Evolutionary conservation across 2,329 filamentous ascomycete species (phyloP), one percentile per base, ranked within the genome.

Genomic region (Fonsecaea multimorphosa): DNA sequence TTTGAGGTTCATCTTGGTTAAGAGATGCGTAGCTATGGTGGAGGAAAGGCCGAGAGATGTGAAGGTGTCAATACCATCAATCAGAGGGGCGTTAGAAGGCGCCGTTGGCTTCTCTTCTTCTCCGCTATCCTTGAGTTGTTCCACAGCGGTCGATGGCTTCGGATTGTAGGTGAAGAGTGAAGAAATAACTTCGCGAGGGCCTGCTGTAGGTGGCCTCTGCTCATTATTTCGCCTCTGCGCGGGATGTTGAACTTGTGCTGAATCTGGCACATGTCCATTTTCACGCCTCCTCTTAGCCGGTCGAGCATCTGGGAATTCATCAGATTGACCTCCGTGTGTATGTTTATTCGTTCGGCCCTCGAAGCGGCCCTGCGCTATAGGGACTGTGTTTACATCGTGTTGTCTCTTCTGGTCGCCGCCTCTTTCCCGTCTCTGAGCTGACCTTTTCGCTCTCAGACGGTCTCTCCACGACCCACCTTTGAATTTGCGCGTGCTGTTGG

Each of bases 391-490:
- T 14, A 61, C 53, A 49, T 63, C 61, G 12, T 53, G 32, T 32
- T 24, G 22, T 61, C 56, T 60, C 58, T 68, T 38, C 58, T 80
- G 84, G 67, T 81, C 78, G 72, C 82, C 82, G 40, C 46, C 46
- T 29, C 29, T 49, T 60, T 49, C 46, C 19, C 29, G 19, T 74
- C 85, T 82, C 72, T 83, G 81, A 19, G 85, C 83, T 66, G 84
- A 83, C 77, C 91, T 91, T 78, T 93, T 91, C 38, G 93, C 93
- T 63, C 88, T 89, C 66, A 94, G 85, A 68, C 95, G 87, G 76
- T 97, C 93, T 75, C 91, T 90, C 95, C 95, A 99, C 73, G 87
- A 87, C n/a, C 95, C 95, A 72, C 95, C 95, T 76, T 91, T 95
- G 78, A 96, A 91, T 61, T 81, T 85, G 71, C 84, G 83, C 4